Evolutionary conservation across 768 basidiomycete species (phyloP), one percentile per base, ranked within the genome.

Genomic region (Cyathus striatus): DNA sequence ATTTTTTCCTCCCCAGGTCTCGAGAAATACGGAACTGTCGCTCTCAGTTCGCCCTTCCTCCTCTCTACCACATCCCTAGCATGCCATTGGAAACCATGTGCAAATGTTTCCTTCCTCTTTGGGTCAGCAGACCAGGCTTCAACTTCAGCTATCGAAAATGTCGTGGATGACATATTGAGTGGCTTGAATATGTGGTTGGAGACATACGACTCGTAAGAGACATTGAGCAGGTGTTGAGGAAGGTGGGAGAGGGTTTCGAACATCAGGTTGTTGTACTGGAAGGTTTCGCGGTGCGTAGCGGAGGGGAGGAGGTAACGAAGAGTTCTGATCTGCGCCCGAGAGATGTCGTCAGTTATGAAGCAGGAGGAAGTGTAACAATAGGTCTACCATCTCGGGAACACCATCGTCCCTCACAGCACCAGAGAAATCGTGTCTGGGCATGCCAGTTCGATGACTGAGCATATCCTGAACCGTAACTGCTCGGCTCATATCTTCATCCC

Each of bases 241-340:
- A 75, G 64, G 45, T 66, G 60, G 3, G 69, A 69, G 0, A 72
- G 50, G 1, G 65, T 60, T 44, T 65, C 64, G 43, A 65, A 73
- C 69, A 71, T 71, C 42, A 72, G 54, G 46, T 74, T 71, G 53
- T 69, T 72, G 49, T 72, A 74, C 41, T 70, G 70, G 43, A 68
- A 70, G 6, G 64, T 67, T 42, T 68, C 61, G 4, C 72, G 54
- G 41, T 66, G 58, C 22, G 59, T 58, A 2, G 72, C 65, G 12
- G 70, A 70, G 1, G 68, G 65, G 6, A 63, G 58, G 10, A 72
- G 58, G 49, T 67, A 55, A 6, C 60, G 62, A 24, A 72, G 35
- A 3, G 56, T 63, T 7, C 59, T 58, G 24, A 70, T 66, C 70
- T 72, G n/a, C n/a, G n/a, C n/a, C n/a, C n/a, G n/a, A n/a, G n/a